Evolutionary conservation across 495 filamentous ascomycete species (phyloP).

Genomic region (Patellaria atrata): DNA sequence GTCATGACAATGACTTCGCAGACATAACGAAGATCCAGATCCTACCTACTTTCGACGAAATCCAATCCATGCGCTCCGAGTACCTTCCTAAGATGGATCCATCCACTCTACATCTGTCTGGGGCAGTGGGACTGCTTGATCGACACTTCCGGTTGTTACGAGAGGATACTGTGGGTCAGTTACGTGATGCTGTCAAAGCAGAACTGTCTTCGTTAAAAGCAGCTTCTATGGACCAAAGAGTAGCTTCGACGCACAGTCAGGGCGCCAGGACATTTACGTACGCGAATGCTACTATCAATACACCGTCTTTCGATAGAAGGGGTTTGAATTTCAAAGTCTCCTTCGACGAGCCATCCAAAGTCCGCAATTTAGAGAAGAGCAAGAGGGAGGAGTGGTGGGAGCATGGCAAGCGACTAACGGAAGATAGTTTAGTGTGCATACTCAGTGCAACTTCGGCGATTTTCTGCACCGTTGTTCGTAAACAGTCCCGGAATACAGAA

Average conservation of each 20-base stretch:
- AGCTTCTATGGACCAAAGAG: slow-evolving; percentile 9
- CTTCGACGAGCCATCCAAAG: slow-evolving; percentile 6
- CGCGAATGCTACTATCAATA: too few relatives aligned
- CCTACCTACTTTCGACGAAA: slow-evolving; percentile 49
- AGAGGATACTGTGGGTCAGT: slow-evolving; percentile 49
- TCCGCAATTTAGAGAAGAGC: background rate
- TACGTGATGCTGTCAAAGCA: slow-evolving; percentile 40
- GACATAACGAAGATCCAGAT: slow-evolving; percentile 47
- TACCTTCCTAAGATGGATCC: slow-evolving; percentile 47
- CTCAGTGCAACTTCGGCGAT: slow-evolving; percentile 22
- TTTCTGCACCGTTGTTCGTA: slow-evolving; percentile 41
- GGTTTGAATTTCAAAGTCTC: slow-evolving; percentile 40
- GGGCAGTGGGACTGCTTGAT: slow-evolving; percentile 48
- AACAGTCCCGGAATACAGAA: slow-evolving; percentile 2
- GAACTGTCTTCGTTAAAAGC: slow-evolving; percentile 39
- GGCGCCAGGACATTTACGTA: too few relatives aligned
- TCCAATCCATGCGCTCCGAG: slow-evolving; percentile 35
- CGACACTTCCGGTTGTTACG: slow-evolving; percentile 54
- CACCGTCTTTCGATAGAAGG: too few relatives aligned
- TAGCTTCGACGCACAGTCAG: too few relatives aligned
- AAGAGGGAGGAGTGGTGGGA: slow-evolving; percentile 12
- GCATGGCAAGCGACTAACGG: slow-evolving; percentile 4
- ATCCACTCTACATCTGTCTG: slow-evolving; percentile 38
- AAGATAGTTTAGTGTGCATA: slow-evolving; percentile 12
- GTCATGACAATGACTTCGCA: slow-evolving; percentile 55